Evolutionary conservation across 768 basidiomycete genomes (phyloP).

Genomic region (Paxillus ammoniavirescens): DNA sequence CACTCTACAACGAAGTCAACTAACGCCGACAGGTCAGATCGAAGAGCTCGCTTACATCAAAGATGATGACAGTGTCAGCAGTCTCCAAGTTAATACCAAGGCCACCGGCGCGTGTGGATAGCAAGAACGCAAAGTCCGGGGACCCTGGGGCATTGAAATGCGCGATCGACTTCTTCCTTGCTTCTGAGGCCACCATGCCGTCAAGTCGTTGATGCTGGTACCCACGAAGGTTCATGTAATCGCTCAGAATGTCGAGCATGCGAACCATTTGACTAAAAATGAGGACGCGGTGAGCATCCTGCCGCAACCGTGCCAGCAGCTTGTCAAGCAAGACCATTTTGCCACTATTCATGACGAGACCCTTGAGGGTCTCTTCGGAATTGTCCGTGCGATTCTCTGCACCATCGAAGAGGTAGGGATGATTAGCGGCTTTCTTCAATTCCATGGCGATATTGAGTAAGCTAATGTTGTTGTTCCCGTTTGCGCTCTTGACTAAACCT

Average conservation of each 20-base stretch:
- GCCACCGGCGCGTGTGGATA: conserved; percentile 96
- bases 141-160: conserved; percentile 95
- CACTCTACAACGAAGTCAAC: conserved; percentile 59
- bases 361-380: conserved; percentile 83
- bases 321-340: conserved; percentile 99
- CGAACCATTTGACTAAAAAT: conserved; percentile 99
- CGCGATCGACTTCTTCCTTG: conserved; percentile 92
- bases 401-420: conserved; percentile 97
- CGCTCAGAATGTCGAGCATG: conserved; percentile 96
- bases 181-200: conserved; percentile 91
- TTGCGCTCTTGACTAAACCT: conserved; percentile 86
- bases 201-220: conserved; percentile 94
- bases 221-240: conserved; percentile 89
- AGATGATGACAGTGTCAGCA: conserved; percentile 98
- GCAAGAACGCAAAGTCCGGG: conserved; percentile 93
- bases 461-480: conserved; percentile 88
- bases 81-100: conserved; percentile 99
- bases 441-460: conserved; percentile 99
- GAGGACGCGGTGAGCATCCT: conserved; percentile 93
- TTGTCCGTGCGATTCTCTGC: conserved; percentile 68
- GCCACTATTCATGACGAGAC: conserved; percentile 97
- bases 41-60: conserved; percentile 67
- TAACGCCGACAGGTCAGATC: not conserved
- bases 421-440: conserved; percentile 97
- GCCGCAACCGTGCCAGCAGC: conserved; percentile 82